A percentile compares a stretch with the other conserved stretches of the same genome.
phyloP scores from a whole-genome alignment of 2,329 filamentous ascomycete species.

The Cordyceps tenuipes region DNA sequence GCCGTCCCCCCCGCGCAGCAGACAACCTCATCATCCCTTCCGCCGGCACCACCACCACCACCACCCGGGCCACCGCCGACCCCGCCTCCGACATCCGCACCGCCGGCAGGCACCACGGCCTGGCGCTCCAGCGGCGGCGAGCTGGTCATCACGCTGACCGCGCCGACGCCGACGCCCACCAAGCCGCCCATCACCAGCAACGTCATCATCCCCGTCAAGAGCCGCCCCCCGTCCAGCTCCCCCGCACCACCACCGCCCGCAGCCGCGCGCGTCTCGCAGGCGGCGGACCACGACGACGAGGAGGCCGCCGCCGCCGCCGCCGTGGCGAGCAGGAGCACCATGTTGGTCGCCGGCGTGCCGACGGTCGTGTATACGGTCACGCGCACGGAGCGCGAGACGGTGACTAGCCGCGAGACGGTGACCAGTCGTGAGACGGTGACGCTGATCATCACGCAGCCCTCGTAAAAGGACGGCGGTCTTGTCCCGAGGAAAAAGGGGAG shows the following conservation, averaged over 20 bases:
- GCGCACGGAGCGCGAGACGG: constrained; percentile 22
- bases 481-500: not conserved
- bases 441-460: constrained; percentile 16
- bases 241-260: no score
- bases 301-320: constrained; percentile 5
- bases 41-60: not conserved
- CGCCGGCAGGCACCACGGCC: no score
- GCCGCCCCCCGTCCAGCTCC: not conserved
- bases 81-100: no score
- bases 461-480: not conserved
- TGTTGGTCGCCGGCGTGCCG: constrained; percentile 22
- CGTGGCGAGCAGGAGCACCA: no score
- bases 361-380: constrained; percentile 31
- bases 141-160: constrained; percentile 15
- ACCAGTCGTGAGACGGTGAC: constrained; percentile 16
- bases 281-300: not conserved
- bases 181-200: not conserved
- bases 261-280: not conserved
- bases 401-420: constrained; percentile 17
- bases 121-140: not conserved
- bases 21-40: not conserved
- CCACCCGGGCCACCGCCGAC: no score
- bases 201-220: not conserved
- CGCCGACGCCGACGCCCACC: not conserved
- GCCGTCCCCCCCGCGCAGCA: not conserved